These are phyloP conservation scores for Rhizophagus prolifer DNA, from an alignment of 192 early-diverging fungal species.

Conservation along the genomic window DNA sequence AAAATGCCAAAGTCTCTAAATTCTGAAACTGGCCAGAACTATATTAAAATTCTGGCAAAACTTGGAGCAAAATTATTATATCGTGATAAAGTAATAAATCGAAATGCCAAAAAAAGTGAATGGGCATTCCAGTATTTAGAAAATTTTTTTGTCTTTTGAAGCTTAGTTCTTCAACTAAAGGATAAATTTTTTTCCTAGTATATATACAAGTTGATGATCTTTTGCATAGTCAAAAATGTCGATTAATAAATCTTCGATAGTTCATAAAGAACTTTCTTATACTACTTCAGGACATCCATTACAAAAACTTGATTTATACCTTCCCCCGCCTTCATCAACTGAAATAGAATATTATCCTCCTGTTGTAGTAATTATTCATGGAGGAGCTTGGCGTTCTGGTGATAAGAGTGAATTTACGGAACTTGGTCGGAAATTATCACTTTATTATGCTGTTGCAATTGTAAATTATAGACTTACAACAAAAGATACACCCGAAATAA, in stretches of 20 bases:
- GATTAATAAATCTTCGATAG: background rate
- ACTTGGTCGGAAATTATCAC: conserved; percentile 53
- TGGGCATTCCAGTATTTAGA: too few species aligned
- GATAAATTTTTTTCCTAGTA: too few species aligned
- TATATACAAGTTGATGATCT: too few species aligned
- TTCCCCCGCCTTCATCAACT: background rate
- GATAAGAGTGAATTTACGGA: conserved; percentile 62
- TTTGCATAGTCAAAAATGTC: background rate
- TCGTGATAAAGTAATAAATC: too few species aligned
- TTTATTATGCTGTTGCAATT: conserved; percentile 57
- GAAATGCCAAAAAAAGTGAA: too few species aligned
- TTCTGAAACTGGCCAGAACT: too few species aligned
- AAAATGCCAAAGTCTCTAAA: too few species aligned
- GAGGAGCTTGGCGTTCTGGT: conserved; percentile 84
- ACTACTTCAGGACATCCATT: background rate
- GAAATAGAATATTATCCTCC: background rate
- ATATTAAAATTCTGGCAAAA: too few species aligned
- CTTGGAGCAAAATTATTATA: too few species aligned
- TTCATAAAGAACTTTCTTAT: conserved; percentile 7
- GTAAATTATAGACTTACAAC: conserved; percentile 72
- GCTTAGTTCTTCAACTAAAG: too few species aligned
- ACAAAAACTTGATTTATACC: conserved; percentile 24
- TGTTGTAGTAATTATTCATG: conserved; percentile 70
- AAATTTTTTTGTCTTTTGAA: too few species aligned
- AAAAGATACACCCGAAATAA: conserved; percentile 36